Evolutionary conservation across 2,329 filamentous ascomycete species (phyloP).

Genomic region (Monosporascus sp.): DNA sequence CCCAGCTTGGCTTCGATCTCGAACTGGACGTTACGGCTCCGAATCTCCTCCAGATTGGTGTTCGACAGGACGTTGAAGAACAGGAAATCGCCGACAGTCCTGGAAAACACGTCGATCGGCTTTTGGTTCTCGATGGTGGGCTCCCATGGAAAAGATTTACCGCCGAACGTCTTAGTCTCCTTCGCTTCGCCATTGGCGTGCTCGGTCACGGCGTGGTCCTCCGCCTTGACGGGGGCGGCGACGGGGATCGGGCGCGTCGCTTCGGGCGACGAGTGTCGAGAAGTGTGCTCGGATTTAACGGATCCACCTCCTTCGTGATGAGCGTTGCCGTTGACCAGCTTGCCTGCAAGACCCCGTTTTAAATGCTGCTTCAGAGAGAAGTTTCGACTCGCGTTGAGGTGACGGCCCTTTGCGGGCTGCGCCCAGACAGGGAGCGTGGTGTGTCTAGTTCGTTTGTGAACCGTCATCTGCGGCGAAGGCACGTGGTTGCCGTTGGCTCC

Average conservation of each 20-base stretch:
- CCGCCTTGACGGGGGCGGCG: conserved; percentile 15
- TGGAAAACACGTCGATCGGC: conserved; percentile 70
- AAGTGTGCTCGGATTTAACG: conserved; percentile 28
- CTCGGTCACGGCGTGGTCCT: conserved; percentile 11
- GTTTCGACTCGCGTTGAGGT: conserved; percentile 37
- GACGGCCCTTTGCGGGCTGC: conserved; percentile 30
- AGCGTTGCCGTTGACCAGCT: conserved; percentile 17
- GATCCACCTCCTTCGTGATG: conserved; percentile 13
- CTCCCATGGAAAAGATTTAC: conserved; percentile 49
- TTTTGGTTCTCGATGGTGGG: conserved; percentile 63
- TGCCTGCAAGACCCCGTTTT: conserved; percentile 4
- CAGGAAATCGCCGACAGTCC: conserved; percentile 74
- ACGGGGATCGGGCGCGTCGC: conserved; percentile 29
- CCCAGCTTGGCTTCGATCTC: conserved; percentile 96
- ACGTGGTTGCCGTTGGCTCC: conserved; percentile 39
- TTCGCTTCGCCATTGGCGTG: conserved; percentile 7
- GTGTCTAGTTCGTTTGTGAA: conserved; percentile 33
- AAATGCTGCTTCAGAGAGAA: conserved; percentile 35
- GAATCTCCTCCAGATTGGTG: conserved; percentile 59
- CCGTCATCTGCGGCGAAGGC: conserved; percentile 14
- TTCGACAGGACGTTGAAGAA: conserved; percentile 65
- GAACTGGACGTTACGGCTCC: conserved; percentile 63
- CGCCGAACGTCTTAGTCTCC: conserved; percentile 17
- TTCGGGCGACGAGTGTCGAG: conserved; percentile 44
- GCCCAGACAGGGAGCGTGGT: conserved; percentile 44